Percentiles rank a stretch among this genome's conserved stretches.
Conservation (phyloP, 176 grass and related monocot species). For the Oryza punctata region DNA sequence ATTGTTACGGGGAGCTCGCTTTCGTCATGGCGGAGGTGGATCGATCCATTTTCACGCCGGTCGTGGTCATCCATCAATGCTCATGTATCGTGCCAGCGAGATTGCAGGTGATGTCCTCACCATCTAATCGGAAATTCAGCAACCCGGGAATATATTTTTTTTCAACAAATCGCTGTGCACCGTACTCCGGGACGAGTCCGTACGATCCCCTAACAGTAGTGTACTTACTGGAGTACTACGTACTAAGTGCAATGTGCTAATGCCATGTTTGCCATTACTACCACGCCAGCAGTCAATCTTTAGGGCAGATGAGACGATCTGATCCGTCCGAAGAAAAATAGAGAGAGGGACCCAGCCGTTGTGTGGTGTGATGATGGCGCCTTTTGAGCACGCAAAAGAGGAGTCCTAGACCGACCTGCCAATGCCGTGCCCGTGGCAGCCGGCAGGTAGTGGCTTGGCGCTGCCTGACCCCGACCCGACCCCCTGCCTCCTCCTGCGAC, state of each 20-base stretch:
- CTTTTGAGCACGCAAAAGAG: constrained; percentile 31
- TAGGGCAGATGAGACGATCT: background rate
- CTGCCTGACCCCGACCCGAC: background rate
- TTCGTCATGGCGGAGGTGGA: background rate
- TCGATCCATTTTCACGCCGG: too few relatives aligned
- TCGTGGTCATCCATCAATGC: background rate
- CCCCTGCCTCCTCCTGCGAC: background rate
- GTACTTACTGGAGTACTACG: too few relatives aligned
- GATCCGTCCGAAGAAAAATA: background rate
- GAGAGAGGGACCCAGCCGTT: background rate
- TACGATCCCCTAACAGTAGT: background rate
- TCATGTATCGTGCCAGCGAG: background rate
- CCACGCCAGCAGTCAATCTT: too few relatives aligned
- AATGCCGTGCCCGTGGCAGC: constrained; percentile 15
- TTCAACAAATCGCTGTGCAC: background rate
- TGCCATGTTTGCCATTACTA: background rate
- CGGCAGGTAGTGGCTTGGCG: background rate
- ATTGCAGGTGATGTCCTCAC: background rate
- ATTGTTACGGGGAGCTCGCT: background rate
- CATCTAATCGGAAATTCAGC: background rate
- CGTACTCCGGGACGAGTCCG: background rate
- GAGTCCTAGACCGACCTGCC: background rate
- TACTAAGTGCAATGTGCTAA: background rate
- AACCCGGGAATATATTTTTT: too few relatives aligned
- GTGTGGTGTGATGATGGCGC: constrained; percentile 38